Base-by-base conservation (phyloP, 305 asterid genomes). In the Fraxinus velutina region DNA sequence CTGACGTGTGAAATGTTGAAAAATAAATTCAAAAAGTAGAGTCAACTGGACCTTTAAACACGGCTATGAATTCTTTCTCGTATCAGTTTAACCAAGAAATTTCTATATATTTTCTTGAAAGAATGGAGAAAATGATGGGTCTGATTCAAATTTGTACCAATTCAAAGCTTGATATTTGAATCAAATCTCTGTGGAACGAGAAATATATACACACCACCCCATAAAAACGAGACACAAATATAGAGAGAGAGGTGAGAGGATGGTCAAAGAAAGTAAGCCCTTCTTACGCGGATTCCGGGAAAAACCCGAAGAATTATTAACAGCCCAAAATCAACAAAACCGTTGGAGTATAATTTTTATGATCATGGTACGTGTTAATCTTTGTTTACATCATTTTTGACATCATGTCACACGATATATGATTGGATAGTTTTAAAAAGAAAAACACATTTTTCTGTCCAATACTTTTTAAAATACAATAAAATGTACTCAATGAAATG, bases 121-220 rank as follows among this genome's bases (percentile, higher is more conserved):
- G 92, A 87, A 89, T 86, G 85, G 80, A 78, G 84, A 87, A 86
- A 88, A 66, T 55, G 1, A 82, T 80, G 84, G 87, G 86, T 81
- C 71, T 82, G 52, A 34, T 87, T 91, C 89, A 90, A 86, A 86
- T 62, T 73, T 84, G 32, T 22, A 15, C 73, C 88, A 88, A 86
- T 90, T 92, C 97, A 91, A 92, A 86, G 88, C 79, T 86, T 52
- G 73, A 80, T 74, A 80, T 24, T 76, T 72, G 82, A 77, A 85
- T 50, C 21, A 47, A 5, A 13, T 50, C 82, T 78, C 36, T 57
- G 80, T 7, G 62, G 70, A 47, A 7, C 42, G 30, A 13, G 15
- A 6, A 27, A 66, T 10, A 77, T 15, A 12, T 13, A 70, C 6
- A 75, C 75, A 34, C 57, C 55, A 44, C 15, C 55, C 55, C 1